These are phyloP conservation scores for Setaria italica DNA, from an alignment of 202 grass and related monocot genomes.

Conservation along the genomic window DNA sequence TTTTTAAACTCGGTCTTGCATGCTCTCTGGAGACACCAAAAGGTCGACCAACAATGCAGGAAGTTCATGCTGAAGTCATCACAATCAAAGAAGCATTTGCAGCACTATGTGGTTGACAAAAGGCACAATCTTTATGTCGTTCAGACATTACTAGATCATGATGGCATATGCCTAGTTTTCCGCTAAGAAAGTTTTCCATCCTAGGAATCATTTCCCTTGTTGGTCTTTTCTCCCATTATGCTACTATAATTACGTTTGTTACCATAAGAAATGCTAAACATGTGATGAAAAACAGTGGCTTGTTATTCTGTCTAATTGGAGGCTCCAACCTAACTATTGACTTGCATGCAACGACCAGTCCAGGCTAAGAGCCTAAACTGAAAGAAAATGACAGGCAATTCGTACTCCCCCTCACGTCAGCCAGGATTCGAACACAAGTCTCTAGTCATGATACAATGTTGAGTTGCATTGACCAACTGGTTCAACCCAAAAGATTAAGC, in stretches of 20 bases:
- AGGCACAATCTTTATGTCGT: not conserved
- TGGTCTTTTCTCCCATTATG: not conserved
- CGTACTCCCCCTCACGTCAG: no score
- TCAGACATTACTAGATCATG: not conserved
- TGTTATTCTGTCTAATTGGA: no score
- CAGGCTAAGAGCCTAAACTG: no score
- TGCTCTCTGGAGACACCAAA: conserved; percentile 42
- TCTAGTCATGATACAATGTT: no score
- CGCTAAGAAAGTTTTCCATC: not conserved
- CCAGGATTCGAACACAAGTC: no score
- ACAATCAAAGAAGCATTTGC: conserved; percentile 35
- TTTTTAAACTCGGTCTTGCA: conserved; percentile 46
- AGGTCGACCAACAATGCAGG: conserved; percentile 33
- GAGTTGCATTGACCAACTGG: no score
- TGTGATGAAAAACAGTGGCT: no score
- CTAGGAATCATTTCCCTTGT: not conserved
- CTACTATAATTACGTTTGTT: not conserved
- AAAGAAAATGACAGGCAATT: no score
- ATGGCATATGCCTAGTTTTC: not conserved
- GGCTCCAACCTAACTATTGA: not conserved
- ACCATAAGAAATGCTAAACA: not conserved
- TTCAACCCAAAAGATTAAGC: no score
- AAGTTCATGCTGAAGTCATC: conserved; percentile 31
- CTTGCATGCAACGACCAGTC: no score
- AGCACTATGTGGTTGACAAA: not conserved